A percentile compares a stretch with the other conserved stretches of the same genome.
Conservation (phyloP, 495 filamentous ascomycete genomes). For the Hypomontagnella submonticulosa region DNA sequence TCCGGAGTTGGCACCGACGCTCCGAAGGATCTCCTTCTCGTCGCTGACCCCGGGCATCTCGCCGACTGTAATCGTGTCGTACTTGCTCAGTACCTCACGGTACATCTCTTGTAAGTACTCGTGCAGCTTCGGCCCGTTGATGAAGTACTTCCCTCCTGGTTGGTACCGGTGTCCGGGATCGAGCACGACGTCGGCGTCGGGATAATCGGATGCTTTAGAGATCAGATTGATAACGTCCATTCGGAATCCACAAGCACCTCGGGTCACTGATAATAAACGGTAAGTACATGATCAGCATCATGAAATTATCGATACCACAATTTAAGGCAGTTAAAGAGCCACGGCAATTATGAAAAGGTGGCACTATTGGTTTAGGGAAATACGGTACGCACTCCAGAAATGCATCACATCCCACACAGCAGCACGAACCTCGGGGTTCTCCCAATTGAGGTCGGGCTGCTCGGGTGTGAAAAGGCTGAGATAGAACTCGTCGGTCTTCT, state of each 20-base stretch:
- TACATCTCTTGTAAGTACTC: constrained; percentile 68
- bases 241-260: constrained; percentile 68
- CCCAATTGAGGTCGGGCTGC: constrained; percentile 76
- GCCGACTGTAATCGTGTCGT: constrained; percentile 71
- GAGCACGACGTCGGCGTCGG: constrained; percentile 64
- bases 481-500: constrained; percentile 67
- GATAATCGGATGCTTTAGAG: constrained; percentile 67
- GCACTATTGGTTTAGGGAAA: not conserved
- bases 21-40: constrained; percentile 61
- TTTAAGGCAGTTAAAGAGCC: not conserved
- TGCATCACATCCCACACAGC: constrained; percentile 69
- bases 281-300: not conserved
- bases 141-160: constrained; percentile 62
- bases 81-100: constrained; percentile 62
- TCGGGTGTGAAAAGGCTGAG: constrained; percentile 67
- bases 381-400: constrained; percentile 60
- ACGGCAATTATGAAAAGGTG: not conserved
- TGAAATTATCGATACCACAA: not conserved
- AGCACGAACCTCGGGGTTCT: constrained; percentile 64
- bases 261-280: constrained; percentile 52
- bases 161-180: constrained; percentile 62
- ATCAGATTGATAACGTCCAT: constrained; percentile 76
- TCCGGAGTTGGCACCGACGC: constrained; percentile 62
- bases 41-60: constrained; percentile 70
- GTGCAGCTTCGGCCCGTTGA: constrained; percentile 70